Conservation (phyloP, 2,329 filamentous ascomycete genomes). For the Leptographium lundbergii region DNA sequence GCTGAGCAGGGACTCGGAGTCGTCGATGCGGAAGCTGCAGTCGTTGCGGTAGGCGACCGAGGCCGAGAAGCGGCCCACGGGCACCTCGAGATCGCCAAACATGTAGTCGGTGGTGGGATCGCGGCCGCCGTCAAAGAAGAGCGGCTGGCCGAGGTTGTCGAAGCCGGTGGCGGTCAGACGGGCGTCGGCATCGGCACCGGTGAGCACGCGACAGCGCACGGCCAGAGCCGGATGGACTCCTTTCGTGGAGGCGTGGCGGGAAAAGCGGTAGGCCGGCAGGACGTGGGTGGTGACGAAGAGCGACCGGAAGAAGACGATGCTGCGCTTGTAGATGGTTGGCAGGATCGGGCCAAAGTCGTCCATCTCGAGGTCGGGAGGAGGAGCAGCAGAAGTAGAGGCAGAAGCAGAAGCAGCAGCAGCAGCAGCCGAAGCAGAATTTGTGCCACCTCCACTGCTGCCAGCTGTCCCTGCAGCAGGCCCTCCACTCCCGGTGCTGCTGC, state of each 20-base stretch:
- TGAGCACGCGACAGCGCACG: constrained; percentile 68
- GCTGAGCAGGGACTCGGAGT: constrained; percentile 80
- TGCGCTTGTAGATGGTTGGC: constrained; percentile 92
- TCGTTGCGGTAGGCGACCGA: constrained; percentile 76
- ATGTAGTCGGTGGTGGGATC: constrained; percentile 62
- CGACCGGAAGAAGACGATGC: constrained; percentile 85
- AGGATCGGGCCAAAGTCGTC: constrained; percentile 52
- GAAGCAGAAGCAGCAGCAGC: background rate
- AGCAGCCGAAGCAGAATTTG: background rate
- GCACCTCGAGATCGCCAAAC: constrained; percentile 76
- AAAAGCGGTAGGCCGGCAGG: constrained; percentile 76
- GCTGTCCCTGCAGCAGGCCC: background rate
- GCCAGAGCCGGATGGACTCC: constrained; percentile 54
- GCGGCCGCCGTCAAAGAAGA: constrained; percentile 44
- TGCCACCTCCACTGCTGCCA: background rate
- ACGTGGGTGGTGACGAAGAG: constrained; percentile 73
- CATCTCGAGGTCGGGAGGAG: constrained; percentile 9
- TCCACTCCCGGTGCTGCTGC: background rate
- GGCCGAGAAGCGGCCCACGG: constrained; percentile 71
- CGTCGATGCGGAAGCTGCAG: constrained; percentile 82
- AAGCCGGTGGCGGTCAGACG: constrained; percentile 34
- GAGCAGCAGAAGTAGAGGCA: background rate
- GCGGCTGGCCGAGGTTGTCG: constrained; percentile 59
- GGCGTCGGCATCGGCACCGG: constrained; percentile 34
- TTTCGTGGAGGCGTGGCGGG: constrained; percentile 59